Evolutionary conservation across 441 rosid species (phyloP), one percentile per base, ranked within the genome.

Genomic region (Lepidium campestre): DNA sequence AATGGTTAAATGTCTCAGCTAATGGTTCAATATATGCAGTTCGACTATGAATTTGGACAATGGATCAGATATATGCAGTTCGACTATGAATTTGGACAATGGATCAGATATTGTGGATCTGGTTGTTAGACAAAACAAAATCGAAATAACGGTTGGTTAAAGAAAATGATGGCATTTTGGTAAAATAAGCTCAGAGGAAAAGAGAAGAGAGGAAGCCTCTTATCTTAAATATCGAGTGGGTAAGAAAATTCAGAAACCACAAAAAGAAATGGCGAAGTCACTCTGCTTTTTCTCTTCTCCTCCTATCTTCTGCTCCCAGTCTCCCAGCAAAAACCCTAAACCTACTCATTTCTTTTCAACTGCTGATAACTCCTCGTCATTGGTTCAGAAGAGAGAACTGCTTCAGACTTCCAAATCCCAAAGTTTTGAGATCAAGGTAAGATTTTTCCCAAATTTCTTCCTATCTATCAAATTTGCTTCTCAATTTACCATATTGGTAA

Each of bases 401-500:
- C 76, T 84, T 75, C 80, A 65, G 34, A 81, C 48, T 67, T 74
- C 73, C 46, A 86, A 79, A 73, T 67, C 78, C 81, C 87, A 73
- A 67, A 80, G 84, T 62, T 78, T 85, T 37, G 83, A 81, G 66
- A 77, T 79, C 37, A 85, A 87, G 89, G 97, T 90, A 50, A 73
- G 81, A 48, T 18, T 17, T 57, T 76, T 52, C 17, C 32, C 2
- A 48, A 47, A 59, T 27, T 57, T 41, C 36, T 64, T 47, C 15
- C 8, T 44, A 56, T 12, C 20, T 39, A n/a, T n/a, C 35, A 14
- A 19, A 37, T 13, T 8, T 25, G 9, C 7, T 37, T 47, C 11
- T 46, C 0, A 14, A 47, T 63, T 69, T 54, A 27, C 22, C 58
- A 34, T 63, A 20, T 47, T 42, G 3, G 32, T 22, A 14, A 34